A percentile compares a stretch with the other conserved stretches of the same genome.
Evolutionary conservation across 371 early-diverging fungal genomes (phyloP).

Genomic region (Apophysomyces sp.): DNA sequence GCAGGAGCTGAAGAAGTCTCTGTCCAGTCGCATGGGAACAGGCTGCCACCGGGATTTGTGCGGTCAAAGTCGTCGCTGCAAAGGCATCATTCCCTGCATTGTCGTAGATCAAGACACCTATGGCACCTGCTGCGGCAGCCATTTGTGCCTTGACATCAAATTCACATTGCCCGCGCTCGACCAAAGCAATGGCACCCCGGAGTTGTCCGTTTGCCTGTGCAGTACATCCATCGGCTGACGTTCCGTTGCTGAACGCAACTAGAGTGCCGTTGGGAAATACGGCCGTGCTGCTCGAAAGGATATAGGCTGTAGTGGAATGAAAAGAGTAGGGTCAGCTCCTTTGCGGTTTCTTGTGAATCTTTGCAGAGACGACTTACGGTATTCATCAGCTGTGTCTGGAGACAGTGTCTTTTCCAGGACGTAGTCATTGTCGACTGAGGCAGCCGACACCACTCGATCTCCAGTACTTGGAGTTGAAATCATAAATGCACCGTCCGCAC

Average conservation of each 20-base stretch:
- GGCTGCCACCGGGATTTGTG: constrained; percentile 36
- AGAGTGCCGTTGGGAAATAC: constrained; percentile 30
- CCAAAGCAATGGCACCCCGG: constrained; percentile 41
- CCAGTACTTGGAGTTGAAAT: constrained; percentile 57
- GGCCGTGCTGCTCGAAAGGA: constrained; percentile 16
- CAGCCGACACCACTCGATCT: constrained; percentile 52
- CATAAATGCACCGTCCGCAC: constrained; percentile 51
- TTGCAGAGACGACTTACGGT: constrained; percentile 12
- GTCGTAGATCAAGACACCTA: constrained; percentile 54
- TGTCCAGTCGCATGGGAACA: constrained; percentile 25
- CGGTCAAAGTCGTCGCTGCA: constrained; percentile 1
- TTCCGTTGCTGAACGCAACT: constrained; percentile 18
- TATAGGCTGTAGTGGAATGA: constrained; percentile 21
- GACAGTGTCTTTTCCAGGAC: constrained; percentile 19
- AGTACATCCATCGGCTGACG: constrained; percentile 16
- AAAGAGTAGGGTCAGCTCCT: not conserved
- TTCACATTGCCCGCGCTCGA: constrained; percentile 60
- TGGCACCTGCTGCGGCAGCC: constrained; percentile 41
- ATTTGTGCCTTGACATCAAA: constrained; percentile 57
- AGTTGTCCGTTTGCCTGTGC: constrained; percentile 19
- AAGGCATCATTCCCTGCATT: constrained; percentile 14
- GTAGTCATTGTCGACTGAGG: constrained; percentile 57
- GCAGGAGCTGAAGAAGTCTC: not conserved
- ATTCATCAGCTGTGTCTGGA: constrained; percentile 9
- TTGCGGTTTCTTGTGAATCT: not conserved